Evolutionary conservation across 2,329 filamentous ascomycete genomes (phyloP).

Genomic region (Stenocarpella maydis): DNA sequence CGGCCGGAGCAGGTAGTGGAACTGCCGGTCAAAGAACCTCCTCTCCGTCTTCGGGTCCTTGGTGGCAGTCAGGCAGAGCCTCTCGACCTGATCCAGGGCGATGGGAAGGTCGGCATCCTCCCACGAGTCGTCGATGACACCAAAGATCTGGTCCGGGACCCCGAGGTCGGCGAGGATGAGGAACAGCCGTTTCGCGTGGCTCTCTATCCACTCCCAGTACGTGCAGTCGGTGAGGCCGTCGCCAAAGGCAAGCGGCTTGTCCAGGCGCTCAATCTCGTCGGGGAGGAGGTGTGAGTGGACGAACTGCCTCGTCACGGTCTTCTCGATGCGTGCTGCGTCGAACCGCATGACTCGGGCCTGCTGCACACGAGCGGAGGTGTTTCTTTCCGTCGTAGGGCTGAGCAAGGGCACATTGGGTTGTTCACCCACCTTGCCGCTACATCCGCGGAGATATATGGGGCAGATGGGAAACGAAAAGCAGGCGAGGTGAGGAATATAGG

Average conservation of each 20-base stretch:
- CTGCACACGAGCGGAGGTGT: background rate
- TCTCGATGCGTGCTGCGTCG: conserved; percentile 74
- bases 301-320: conserved; percentile 73
- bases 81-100: conserved; percentile 69
- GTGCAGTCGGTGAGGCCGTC: conserved; percentile 75
- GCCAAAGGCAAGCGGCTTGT: conserved; percentile 71
- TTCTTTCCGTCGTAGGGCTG: conserved; percentile 23
- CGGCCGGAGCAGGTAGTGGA: conserved; percentile 72
- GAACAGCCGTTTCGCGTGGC: conserved; percentile 74
- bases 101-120: conserved; percentile 79
- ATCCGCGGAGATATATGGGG: conserved; percentile 15
- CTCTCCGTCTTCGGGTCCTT: conserved; percentile 70
- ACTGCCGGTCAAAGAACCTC: conserved; percentile 76
- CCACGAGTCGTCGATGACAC: conserved; percentile 78
- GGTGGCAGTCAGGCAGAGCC: conserved; percentile 65
- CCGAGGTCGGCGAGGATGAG: conserved; percentile 75
- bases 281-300: conserved; percentile 70
- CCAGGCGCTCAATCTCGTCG: conserved; percentile 68
- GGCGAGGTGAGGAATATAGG: background rate
- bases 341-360: conserved; percentile 60
- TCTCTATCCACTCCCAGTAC: conserved; percentile 80
- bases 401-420: conserved; percentile 9
- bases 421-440: conserved; percentile 4
- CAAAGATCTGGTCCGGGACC: conserved; percentile 77
- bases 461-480: background rate